Conservation (phyloP, 169 alveolate genomes). For the Eimeria brunetti region DNA sequence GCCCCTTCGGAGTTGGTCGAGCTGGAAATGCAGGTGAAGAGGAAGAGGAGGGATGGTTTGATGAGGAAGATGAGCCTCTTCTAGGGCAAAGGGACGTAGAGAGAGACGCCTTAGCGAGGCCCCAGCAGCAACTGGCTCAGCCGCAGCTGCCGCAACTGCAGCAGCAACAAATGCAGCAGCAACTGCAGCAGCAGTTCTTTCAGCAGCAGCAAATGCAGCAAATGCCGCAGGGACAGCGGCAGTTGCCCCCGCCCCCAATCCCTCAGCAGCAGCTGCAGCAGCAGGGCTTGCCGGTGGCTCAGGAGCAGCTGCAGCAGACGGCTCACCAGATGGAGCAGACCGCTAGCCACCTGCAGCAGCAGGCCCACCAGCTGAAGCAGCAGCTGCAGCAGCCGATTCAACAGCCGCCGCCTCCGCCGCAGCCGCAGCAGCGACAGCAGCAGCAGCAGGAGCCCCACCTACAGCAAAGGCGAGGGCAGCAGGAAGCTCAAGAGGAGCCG, state of each 20-base stretch:
- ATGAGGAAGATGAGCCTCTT: neutral
- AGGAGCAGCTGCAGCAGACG: neutral
- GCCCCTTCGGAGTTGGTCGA: neutral
- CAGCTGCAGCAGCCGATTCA: slow-evolving; percentile 12
- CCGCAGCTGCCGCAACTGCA: neutral
- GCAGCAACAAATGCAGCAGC: neutral
- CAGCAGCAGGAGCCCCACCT: neutral
- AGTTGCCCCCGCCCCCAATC: neutral
- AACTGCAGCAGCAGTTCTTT: neutral
- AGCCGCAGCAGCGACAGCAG: neutral
- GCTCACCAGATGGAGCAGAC: slow-evolving; percentile 21
- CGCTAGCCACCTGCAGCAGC: slow-evolving; percentile 3
- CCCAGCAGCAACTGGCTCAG: slow-evolving; percentile 4
- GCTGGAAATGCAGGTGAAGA: neutral
- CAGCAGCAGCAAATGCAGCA: neutral
- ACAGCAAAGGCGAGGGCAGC: slow-evolving; percentile 10
- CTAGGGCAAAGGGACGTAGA: neutral
- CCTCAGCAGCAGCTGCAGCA: neutral
- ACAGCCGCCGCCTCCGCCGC: neutral
- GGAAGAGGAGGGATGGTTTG: neutral
- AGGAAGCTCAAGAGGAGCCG: slow-evolving; percentile 3
- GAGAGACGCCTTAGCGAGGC: neutral
- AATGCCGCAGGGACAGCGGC: neutral
- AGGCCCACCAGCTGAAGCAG: slow-evolving; percentile 14
- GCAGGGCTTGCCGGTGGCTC: neutral